phyloP scores from a whole-genome alignment of 1,284 basidiomycete genomes.

The Cutaneotrichosporon sp. region DNA sequence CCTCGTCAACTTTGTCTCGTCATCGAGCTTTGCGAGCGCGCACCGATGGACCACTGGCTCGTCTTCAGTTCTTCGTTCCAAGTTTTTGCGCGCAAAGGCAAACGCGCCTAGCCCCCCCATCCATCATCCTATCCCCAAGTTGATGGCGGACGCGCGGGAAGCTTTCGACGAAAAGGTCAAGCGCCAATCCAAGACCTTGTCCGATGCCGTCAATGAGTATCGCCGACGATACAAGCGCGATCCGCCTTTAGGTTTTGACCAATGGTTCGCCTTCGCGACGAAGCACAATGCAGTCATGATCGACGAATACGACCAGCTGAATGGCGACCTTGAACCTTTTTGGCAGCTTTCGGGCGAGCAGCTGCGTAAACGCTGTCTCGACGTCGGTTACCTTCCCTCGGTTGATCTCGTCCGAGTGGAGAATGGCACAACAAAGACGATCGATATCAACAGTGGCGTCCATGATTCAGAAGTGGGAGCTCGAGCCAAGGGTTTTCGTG shows the following conservation, averaged over 20 bases:
- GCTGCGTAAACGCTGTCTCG: conserved; percentile 62
- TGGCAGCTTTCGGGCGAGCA: conserved; percentile 67
- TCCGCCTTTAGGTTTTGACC: conserved; percentile 84
- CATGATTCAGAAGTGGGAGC: conserved; percentile 66
- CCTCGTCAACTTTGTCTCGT: conserved; percentile 34
- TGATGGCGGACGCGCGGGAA: conserved; percentile 72
- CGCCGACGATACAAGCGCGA: conserved; percentile 63
- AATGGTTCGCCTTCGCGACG: conserved; percentile 79
- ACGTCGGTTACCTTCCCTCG: conserved; percentile 71
- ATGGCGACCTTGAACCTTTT: conserved; percentile 73
- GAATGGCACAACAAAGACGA: conserved; percentile 59
- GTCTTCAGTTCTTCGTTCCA: conserved; percentile 44
- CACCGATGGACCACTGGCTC: conserved; percentile 46
- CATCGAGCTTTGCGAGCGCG: conserved; percentile 26
- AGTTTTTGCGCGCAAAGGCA: conserved; percentile 41
- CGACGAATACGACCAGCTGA: conserved; percentile 85
- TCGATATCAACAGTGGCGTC: conserved; percentile 59
- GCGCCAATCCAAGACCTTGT: conserved; percentile 69
- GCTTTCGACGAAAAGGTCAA: conserved; percentile 62
- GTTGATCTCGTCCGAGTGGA: conserved; percentile 77
- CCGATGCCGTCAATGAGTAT: conserved; percentile 72
- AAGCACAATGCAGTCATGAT: conserved; percentile 69
- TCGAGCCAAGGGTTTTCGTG: conserved; percentile 67
- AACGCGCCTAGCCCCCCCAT: conserved; percentile 41
- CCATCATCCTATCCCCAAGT: conserved; percentile 69